A percentile compares a stretch with the other conserved stretches of the same genome.
These are phyloP conservation scores for Aspergillus ustus DNA, from an alignment of 2,329 filamentous ascomycete species.

Conservation along the genomic window DNA sequence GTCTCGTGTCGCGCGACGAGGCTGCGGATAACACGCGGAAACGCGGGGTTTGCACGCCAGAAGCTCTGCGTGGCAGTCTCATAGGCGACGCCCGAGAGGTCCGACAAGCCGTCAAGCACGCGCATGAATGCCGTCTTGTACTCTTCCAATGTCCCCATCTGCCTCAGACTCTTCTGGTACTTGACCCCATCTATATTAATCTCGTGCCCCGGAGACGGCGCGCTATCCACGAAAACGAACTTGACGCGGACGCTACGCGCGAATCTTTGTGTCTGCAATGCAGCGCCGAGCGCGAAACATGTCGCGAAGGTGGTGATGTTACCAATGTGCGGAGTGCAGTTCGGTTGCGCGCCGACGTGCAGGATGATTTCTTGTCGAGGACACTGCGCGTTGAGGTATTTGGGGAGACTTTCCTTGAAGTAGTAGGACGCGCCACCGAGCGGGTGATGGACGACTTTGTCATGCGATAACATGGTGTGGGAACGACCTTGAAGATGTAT, in stretches of 20 bases:
- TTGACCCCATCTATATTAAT: conserved; percentile 10
- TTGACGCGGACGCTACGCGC: conserved; percentile 13
- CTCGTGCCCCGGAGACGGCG: conserved; percentile 18
- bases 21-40: background rate
- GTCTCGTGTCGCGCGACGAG: background rate
- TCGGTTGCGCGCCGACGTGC: conserved; percentile 23
- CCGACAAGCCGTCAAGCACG: background rate
- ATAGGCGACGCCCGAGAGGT: background rate
- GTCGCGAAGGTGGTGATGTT: conserved; percentile 21
- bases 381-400: conserved; percentile 17
- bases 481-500: background rate
- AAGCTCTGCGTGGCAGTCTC: background rate
- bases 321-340: conserved; percentile 22
- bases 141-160: background rate
- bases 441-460: conserved; percentile 18
- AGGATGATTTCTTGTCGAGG: conserved; percentile 10
- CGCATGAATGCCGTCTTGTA: background rate
- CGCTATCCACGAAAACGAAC: conserved; percentile 20
- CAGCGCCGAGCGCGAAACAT: conserved; percentile 12
- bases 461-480: background rate
- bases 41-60: background rate
- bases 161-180: conserved; percentile 21
- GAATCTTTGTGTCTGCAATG: background rate
- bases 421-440: conserved; percentile 22
- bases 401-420: conserved; percentile 18